Evolutionary conservation across 1,139 yeast species (phyloP), one percentile per base, ranked within the genome.

Genomic region (Pichiaceae sp.): DNA sequence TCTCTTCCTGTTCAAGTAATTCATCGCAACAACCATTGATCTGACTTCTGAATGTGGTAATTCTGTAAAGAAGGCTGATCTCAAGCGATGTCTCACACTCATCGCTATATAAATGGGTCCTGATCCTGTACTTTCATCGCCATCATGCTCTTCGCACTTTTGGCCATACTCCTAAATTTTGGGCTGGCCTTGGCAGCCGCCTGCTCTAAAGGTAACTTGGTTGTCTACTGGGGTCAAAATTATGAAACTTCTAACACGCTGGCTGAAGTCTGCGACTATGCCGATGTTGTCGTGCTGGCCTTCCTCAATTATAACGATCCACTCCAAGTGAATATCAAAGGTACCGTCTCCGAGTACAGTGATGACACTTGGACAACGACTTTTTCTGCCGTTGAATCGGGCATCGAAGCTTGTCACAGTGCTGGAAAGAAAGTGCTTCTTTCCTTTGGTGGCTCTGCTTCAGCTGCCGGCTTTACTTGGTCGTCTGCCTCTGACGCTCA

Each of bases 361-460:
- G 79, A 83, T 25, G 78, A 85, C 49, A 52, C 64, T 24, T 70
- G 64, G 11, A 56, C 72, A 3, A 73, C 62, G 47, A 68, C 72
- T 44, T 79, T 85, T 58, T 59, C 73, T 21, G 57, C 63, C 29
- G 75, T 82, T 41, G 91, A 78, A 17, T 52, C 62, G 23, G 94
- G 84, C 54, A 85, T 86, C 52, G 52, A 69, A 48, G 72, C 80
- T 14, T 91, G 98, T 63, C 98, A 91, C 62, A 45, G 63, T 3
- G 57, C 68, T 19, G 97, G 96, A 36, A 84, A 83, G 52, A 78
- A 77, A 47, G 78, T 89, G 12, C 58, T 89, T 33, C 66, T 89
- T 16, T 86, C 96, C 0, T 58, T 89, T 48, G 97, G 97, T 43
- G 97, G 97, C 53, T 85, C 93, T n/a, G 54, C 75, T 35, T 96